A percentile compares a stretch with the other conserved stretches of the same genome.
Conservation (phyloP, 768 basidiomycete species). For the Lentinula sp. region DNA sequence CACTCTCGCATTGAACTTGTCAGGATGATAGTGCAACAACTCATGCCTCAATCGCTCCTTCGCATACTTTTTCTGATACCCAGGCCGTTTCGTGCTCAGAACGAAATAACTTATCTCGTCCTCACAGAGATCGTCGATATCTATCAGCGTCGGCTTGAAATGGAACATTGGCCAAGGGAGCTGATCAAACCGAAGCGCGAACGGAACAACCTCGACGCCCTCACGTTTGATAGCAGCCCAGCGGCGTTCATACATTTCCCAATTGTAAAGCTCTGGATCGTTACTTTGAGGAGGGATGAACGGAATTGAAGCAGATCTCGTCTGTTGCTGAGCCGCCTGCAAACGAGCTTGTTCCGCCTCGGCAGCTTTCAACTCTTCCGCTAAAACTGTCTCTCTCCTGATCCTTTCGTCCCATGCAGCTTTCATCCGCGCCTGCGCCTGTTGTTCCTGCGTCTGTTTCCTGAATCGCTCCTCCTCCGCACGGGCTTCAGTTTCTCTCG, state of each 20-base stretch:
- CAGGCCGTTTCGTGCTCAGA: background rate
- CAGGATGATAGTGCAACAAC: constrained; percentile 2
- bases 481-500: background rate
- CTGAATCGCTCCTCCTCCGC: background rate
- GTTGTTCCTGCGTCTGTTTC: background rate
- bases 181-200: background rate
- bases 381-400: background rate
- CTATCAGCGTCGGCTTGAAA: background rate
- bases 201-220: background rate
- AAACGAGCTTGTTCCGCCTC: background rate
- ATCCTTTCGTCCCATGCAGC: background rate
- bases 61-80: background rate
- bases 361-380: background rate
- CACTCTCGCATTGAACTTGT: background rate
- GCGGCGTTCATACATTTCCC: background rate
- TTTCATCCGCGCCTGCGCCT: background rate
- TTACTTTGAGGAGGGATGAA: background rate
- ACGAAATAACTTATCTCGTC: background rate
- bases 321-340: background rate
- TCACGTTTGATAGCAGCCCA: constrained; percentile 1
- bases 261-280: background rate
- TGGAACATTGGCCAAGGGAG: background rate
- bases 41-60: background rate
- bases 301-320: background rate
- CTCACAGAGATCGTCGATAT: background rate